phyloP scores from a whole-genome alignment of 2,329 filamentous ascomycete species.

The Colletotrichum somersetense region DNA sequence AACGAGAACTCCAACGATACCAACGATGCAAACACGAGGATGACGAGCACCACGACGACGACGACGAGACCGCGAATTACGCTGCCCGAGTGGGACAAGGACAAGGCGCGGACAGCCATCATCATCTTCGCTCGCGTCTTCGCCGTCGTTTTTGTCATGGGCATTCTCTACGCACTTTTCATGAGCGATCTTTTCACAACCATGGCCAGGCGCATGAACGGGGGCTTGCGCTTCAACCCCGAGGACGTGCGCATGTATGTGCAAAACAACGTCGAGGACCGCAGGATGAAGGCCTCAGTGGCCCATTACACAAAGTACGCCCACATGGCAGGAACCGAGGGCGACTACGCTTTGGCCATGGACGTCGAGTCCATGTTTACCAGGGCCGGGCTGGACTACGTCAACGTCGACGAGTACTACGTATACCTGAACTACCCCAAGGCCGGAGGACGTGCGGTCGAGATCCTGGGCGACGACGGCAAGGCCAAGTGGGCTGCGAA shows the following conservation, averaged over 20 bases:
- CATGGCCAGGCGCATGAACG: constrained; percentile 72
- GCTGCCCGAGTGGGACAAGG: constrained; percentile 36
- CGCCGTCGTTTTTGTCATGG: constrained; percentile 80
- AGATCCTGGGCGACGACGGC: constrained; percentile 79
- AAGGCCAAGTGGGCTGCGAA: constrained; percentile 80
- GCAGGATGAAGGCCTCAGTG: constrained; percentile 78
- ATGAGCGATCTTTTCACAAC: constrained; percentile 84
- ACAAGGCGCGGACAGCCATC: constrained; percentile 52
- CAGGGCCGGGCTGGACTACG: constrained; percentile 78
- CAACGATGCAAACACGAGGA: constrained; percentile 44
- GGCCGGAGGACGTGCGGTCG: constrained; percentile 80
- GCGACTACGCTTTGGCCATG: constrained; percentile 86
- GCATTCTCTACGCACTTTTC: constrained; percentile 86
- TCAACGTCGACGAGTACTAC: constrained; percentile 81
- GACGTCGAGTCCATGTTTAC: constrained; percentile 85
- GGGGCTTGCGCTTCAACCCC: constrained; percentile 80
- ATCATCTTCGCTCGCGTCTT: constrained; percentile 80
- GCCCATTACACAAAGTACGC: constrained; percentile 85
- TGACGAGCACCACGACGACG: constrained; percentile 42
- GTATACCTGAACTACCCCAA: constrained; percentile 95
- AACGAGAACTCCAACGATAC: constrained; percentile 45
- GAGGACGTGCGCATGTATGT: constrained; percentile 84
- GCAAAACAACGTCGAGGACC: constrained; percentile 77
- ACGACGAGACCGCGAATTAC: constrained; percentile 43
- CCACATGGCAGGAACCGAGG: constrained; percentile 94